These are phyloP conservation scores for Lecanicillium sp. DNA, from an alignment of 2,329 filamentous ascomycete species.

Conservation along the genomic window DNA sequence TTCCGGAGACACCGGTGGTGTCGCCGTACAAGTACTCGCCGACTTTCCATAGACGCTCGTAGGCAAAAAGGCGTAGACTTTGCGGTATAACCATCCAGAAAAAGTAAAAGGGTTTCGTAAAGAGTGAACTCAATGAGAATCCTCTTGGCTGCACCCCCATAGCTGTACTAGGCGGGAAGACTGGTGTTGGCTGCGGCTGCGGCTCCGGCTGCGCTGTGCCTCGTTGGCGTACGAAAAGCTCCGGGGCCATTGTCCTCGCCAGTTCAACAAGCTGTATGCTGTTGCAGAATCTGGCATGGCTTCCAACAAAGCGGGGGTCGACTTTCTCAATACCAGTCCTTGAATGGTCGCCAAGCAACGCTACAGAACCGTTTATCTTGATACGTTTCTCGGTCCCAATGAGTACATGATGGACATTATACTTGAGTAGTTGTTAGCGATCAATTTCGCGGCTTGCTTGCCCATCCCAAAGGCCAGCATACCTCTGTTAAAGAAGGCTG, in stretches of 20 bases:
- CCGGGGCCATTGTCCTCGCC: constrained; percentile 13
- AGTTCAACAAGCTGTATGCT: constrained; percentile 24
- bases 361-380: constrained; percentile 19
- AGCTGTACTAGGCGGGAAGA: neutral
- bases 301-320: constrained; percentile 25
- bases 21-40: neutral
- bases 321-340: constrained; percentile 20
- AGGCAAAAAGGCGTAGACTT: neutral
- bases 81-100: neutral
- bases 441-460: too few species aligned
- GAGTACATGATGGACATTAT: neutral
- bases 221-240: neutral
- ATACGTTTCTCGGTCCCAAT: constrained; percentile 14
- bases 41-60: neutral
- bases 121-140: too few species aligned
- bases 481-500: constrained; percentile 26
- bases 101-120: too few species aligned
- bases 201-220: neutral
- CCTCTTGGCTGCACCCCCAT: too few species aligned
- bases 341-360: constrained; percentile 28
- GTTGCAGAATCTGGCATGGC: constrained; percentile 22
- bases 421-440: neutral
- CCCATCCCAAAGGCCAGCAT: constrained; percentile 10
- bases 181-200: neutral
- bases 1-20: neutral